A percentile compares a stretch with the other conserved stretches of the same genome.
phyloP scores from a whole-genome alignment of 306 rosid species.

The Prinsepia uniflora region DNA sequence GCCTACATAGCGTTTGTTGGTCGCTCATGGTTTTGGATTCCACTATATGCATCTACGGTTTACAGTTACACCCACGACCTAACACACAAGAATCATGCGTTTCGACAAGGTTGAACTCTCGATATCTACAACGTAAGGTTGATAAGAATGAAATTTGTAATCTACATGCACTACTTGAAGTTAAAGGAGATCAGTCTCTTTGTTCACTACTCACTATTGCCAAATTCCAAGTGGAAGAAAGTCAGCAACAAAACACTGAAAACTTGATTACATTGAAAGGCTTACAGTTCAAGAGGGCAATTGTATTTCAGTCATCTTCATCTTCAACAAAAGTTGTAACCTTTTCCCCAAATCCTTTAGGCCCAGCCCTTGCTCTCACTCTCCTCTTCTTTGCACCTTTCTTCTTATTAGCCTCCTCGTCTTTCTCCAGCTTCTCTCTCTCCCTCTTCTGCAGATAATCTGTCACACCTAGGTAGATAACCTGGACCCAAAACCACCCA shows the following conservation, averaged over 20 bases:
- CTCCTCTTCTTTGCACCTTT: constrained; percentile 48
- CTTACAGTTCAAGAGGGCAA: neutral
- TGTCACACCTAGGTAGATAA: constrained; percentile 67
- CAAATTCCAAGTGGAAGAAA: neutral
- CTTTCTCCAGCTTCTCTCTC: constrained; percentile 81
- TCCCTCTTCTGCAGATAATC: constrained; percentile 87
- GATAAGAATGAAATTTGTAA: neutral
- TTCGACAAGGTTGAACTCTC: neutral
- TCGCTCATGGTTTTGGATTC: no score
- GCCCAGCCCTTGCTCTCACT: constrained; percentile 58
- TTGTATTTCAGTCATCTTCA: constrained; percentile 16
- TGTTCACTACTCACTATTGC: neutral
- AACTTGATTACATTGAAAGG: neutral
- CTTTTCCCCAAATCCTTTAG: constrained; percentile 79
- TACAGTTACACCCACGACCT: neutral
- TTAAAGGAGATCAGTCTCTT: neutral
- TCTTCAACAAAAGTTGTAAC: constrained; percentile 24
- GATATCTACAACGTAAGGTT: neutral
- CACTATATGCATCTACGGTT: neutral
- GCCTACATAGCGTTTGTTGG: no score
- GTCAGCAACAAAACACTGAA: neutral
- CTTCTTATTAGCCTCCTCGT: constrained; percentile 42
- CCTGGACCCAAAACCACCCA: constrained; percentile 37
- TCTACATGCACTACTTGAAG: neutral
- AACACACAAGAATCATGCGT: neutral